Conservation (phyloP, 2,329 filamentous ascomycete species). For the Fusarium caatingaense region DNA sequence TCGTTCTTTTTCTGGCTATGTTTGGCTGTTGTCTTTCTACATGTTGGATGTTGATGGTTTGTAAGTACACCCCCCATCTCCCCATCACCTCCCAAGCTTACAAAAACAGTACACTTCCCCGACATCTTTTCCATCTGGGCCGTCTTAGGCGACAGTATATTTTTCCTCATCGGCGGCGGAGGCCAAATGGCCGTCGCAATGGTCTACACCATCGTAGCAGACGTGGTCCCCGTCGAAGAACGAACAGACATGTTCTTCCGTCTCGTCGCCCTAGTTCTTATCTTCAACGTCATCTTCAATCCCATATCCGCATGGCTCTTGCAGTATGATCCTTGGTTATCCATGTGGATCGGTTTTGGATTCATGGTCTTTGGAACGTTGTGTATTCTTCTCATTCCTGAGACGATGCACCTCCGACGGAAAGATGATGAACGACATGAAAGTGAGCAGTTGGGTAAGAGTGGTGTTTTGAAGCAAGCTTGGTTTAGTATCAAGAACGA, state of each 20-base stretch:
- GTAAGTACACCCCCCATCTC: slow-evolving; percentile 40
- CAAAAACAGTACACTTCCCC: slow-evolving; percentile 51
- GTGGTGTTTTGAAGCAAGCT: slow-evolving; percentile 34
- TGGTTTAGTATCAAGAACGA: slow-evolving; percentile 48
- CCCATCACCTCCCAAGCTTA: not conserved
- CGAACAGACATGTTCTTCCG: slow-evolving; percentile 57
- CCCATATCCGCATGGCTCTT: slow-evolving; percentile 57
- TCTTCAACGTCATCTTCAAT: slow-evolving; percentile 54
- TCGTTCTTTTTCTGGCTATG: slow-evolving; percentile 55
- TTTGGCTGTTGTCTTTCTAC: slow-evolving; percentile 47
- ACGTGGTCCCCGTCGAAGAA: slow-evolving; percentile 54
- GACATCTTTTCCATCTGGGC: slow-evolving; percentile 56
- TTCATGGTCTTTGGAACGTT: slow-evolving; percentile 47
- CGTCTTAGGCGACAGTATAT: slow-evolving; percentile 49
- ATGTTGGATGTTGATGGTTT: slow-evolving; percentile 47
- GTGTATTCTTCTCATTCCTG: slow-evolving; percentile 53
- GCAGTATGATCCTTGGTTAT: slow-evolving; percentile 53
- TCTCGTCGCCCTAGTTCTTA: slow-evolving; percentile 52
- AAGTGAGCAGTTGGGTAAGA: slow-evolving; percentile 6
- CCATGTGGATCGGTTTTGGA: slow-evolving; percentile 52
- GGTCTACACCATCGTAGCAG: slow-evolving; percentile 59
- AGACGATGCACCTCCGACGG: slow-evolving; percentile 55
- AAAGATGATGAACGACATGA: slow-evolving; percentile 38
- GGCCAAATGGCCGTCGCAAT: slow-evolving; percentile 55
- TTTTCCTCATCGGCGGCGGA: slow-evolving; percentile 57